phyloP scores from a whole-genome alignment of 1,284 basidiomycete species.

The Puccinia coronata region DNA sequence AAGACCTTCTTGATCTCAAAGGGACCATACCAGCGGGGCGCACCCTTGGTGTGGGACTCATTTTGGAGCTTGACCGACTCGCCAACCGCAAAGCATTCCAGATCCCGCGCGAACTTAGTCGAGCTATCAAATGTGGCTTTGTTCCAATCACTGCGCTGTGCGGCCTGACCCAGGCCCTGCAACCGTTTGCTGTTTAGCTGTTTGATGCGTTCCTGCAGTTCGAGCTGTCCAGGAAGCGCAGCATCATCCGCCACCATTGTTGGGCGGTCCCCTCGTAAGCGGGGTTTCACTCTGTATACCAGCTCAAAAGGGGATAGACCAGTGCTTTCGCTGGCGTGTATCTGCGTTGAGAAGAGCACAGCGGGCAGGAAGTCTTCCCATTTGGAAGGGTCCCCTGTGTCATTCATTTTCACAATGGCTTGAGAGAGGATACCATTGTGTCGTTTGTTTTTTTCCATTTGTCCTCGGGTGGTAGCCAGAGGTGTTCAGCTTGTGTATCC shows the following conservation, averaged over 20 bases:
- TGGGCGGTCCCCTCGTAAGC: background rate
- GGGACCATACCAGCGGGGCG: too few species aligned
- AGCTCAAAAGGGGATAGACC: background rate
- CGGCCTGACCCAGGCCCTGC: too few species aligned
- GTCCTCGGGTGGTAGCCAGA: too few species aligned
- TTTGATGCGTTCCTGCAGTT: too few species aligned
- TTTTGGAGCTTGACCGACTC: too few species aligned
- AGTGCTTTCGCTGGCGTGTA: background rate
- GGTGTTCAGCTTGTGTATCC: background rate
- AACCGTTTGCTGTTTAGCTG: too few species aligned
- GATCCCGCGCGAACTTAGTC: too few species aligned
- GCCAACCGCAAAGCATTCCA: too few species aligned
- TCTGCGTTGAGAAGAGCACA: background rate
- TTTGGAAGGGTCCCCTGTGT: background rate
- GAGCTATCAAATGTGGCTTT: too few species aligned
- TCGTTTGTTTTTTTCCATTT: constrained; percentile 1
- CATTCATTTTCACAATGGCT: background rate
- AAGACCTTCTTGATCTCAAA: too few species aligned
- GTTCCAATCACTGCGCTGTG: too few species aligned
- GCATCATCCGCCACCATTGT: background rate
- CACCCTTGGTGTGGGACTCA: too few species aligned
- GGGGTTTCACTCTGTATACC: background rate
- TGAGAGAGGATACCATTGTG: background rate
- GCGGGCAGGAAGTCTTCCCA: background rate
- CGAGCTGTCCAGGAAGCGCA: background rate